Percentiles rank a stretch among this genome's conserved stretches.
Conservation (phyloP, 2,329 filamentous ascomycete genomes). For the Sarocladium strictum region DNA sequence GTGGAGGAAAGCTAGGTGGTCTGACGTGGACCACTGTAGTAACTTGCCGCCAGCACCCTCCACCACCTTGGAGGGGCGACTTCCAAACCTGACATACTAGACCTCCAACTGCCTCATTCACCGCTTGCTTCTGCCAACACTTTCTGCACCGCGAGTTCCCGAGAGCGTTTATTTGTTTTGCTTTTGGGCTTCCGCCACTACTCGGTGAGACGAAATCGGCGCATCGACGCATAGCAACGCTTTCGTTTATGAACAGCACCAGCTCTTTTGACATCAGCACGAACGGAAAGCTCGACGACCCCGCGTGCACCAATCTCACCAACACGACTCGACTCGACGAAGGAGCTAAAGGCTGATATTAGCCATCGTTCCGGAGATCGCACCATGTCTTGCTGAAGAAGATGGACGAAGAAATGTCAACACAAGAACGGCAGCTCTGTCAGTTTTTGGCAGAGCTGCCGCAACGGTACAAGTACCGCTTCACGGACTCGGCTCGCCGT, state of each 20-base stretch:
- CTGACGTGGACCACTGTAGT: constrained; percentile 7
- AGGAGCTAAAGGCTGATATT: background rate
- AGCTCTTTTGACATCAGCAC: background rate
- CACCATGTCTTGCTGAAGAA: constrained; percentile 12
- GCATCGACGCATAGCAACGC: too few relatives aligned
- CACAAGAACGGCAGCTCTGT: constrained; percentile 76
- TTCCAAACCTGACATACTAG: background rate
- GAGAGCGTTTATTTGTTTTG: background rate
- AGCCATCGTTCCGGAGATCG: background rate
- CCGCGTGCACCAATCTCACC: background rate
- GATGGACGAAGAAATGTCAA: constrained; percentile 53
- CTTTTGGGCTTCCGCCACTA: background rate
- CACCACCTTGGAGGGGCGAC: background rate
- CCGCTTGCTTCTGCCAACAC: background rate
- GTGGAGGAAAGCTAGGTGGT: background rate
- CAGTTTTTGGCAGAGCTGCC: constrained; percentile 76
- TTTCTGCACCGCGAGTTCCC: background rate
- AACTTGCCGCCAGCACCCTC: background rate
- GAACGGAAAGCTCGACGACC: background rate
- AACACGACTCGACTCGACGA: background rate
- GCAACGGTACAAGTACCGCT: constrained; percentile 66
- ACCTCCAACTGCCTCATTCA: background rate
- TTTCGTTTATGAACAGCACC: background rate
- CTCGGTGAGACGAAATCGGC: background rate
- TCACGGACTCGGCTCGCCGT: constrained; percentile 62